Evolutionary conservation across 164 flowering plant genomes (phyloP), one percentile per base, ranked within the genome.

Genomic region (Nymphaea colorata): DNA sequence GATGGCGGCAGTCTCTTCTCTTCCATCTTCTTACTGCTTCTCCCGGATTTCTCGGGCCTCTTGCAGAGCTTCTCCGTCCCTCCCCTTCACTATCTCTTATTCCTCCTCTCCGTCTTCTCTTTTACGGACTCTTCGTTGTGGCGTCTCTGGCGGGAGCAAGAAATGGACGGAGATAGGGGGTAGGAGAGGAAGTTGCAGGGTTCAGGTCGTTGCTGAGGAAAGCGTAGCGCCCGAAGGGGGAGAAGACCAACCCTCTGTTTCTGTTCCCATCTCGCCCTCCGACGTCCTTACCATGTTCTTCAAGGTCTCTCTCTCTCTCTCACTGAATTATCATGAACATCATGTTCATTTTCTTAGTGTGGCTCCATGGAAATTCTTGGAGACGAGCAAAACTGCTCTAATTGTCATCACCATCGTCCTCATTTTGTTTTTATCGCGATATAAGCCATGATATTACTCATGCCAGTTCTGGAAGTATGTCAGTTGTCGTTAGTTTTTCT

Each of bases 181-280:
- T 43, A 10, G 3, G 18, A 69, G 59, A 15, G 57, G 57, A 15
- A 51, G 57, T 51, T 51, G 36, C 36, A 51, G 65, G 57, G 57
- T 77, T 36, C 70, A 71, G 69, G 78, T 82, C 18, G 78, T 76
- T 44, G 80, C 77, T 3, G 83, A 79, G 62, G 83, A 80, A 71
- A 73, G 77, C 70, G 51, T 67, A 59, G 55, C 45, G 68, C 72
- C 79, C 15, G 75, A 73, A 76, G 72, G 43, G 47, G 68, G 17
- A 69, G 44, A 65, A 74, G 74, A 64, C 18, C 60, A 44, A 15
- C 14, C 57, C 12, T 62, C 90, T 3, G 90, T 93, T 66, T 75
- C 89, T 0, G 89, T 93, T 66, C 85, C 94, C 3, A 88, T 93
- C 53, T 91, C 96, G 14, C 93, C 97, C 72, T 88, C 98, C 8